Evolutionary conservation across 2,329 filamentous ascomycete genomes (phyloP).

Genomic region (Claviceps purpurea): DNA sequence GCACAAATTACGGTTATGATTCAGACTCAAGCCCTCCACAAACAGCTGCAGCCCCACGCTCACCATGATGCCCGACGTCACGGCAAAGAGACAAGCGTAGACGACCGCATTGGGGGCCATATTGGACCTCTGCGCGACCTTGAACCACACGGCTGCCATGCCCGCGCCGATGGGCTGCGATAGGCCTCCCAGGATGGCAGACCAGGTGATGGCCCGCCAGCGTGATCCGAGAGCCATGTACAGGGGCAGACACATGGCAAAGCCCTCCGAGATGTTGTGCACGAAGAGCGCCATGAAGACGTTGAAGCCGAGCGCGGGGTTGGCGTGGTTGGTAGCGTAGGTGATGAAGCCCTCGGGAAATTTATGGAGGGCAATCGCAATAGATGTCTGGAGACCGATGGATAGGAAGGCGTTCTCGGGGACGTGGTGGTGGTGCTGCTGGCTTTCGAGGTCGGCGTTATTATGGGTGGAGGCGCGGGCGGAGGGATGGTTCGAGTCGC

Average conservation of each 20-base stretch:
- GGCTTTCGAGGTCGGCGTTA: slow-evolving; percentile 32
- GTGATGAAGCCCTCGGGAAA: slow-evolving; percentile 82
- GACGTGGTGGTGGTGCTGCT: slow-evolving; percentile 87
- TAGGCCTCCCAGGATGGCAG: slow-evolving; percentile 69
- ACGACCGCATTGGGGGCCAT: slow-evolving; percentile 39
- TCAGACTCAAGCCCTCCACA: slow-evolving; percentile 70
- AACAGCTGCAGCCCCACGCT: slow-evolving; percentile 85
- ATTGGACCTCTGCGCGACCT: slow-evolving; percentile 43
- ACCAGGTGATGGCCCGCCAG: slow-evolving; percentile 71
- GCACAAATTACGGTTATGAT: slow-evolving; percentile 64
- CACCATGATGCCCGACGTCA: slow-evolving; percentile 89
- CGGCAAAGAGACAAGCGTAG: slow-evolving; percentile 74
- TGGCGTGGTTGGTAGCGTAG: slow-evolving; percentile 94
- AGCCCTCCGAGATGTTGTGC: slow-evolving; percentile 96
- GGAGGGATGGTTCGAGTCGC: slow-evolving; percentile 10
- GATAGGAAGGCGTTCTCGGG: slow-evolving; percentile 86
- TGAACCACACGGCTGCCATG: slow-evolving; percentile 77
- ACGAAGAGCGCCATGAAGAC: slow-evolving; percentile 95
- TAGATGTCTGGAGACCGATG: slow-evolving; percentile 89
- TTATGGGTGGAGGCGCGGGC: slow-evolving; percentile 18
- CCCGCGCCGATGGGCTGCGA: slow-evolving; percentile 79
- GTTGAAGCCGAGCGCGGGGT: slow-evolving; percentile 72
- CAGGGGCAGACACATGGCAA: slow-evolving; percentile 81
- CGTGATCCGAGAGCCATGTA: slow-evolving; percentile 82
- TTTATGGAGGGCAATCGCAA: slow-evolving; percentile 93